phyloP scores from a whole-genome alignment of 2,329 filamentous ascomycete species.

The Pseudodiploospora longispora region DNA sequence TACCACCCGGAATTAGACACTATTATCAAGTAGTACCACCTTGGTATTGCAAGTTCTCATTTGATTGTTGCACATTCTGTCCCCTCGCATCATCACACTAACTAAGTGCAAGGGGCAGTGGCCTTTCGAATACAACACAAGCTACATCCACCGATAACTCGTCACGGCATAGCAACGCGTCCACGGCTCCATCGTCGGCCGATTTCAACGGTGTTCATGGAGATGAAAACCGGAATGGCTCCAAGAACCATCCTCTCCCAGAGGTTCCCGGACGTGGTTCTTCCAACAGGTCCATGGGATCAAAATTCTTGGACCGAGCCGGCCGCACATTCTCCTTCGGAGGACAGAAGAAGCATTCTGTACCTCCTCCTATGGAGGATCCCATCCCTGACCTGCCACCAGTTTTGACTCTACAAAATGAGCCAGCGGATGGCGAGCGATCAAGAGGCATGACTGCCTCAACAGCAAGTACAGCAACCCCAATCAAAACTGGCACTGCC shows the following conservation, averaged over 20 bases:
- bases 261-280: constrained; percentile 31
- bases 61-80: too few relatives aligned
- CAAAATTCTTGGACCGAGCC: constrained; percentile 47
- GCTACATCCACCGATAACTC: constrained; percentile 52
- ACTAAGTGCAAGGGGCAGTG: constrained; percentile 44
- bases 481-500: constrained; percentile 36
- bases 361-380: constrained; percentile 21
- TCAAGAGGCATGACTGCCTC: constrained; percentile 46
- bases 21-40: too few relatives aligned
- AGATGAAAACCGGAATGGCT: constrained; percentile 24
- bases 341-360: constrained; percentile 40
- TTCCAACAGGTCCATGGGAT: constrained; percentile 38
- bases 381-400: constrained; percentile 29
- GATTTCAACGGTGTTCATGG: constrained; percentile 23
- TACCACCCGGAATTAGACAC: constrained; percentile 9
- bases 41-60: too few relatives aligned
- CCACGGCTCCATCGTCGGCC: constrained; percentile 52
- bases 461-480: constrained; percentile 45
- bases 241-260: constrained; percentile 9
- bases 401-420: constrained; percentile 25
- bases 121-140: constrained; percentile 54
- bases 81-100: constrained; percentile 18
- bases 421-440: constrained; percentile 24
- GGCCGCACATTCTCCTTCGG: constrained; percentile 54
- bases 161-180: constrained; percentile 53